Conservation (phyloP, 1,284 basidiomycete species). For the Schizophyllum amplum region DNA sequence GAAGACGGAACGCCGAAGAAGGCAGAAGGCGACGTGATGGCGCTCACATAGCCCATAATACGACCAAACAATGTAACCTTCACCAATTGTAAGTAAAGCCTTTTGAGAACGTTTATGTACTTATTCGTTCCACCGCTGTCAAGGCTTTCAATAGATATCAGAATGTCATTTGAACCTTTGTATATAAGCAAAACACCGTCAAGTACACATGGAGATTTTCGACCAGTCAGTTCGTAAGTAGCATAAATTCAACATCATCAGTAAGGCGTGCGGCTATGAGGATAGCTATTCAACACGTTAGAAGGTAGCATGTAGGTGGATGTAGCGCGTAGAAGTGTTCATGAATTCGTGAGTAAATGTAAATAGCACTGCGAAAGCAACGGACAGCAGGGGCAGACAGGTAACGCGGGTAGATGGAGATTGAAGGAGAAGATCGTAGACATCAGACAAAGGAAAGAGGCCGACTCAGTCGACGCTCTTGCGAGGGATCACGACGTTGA, state of each 20-base stretch:
- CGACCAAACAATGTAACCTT: no score
- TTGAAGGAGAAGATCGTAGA: no score
- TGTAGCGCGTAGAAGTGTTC: neutral
- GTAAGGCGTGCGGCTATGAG: neutral
- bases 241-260: neutral
- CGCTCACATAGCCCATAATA: neutral
- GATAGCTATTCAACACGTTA: no score
- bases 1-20: slow-evolving; percentile 16
- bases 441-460: neutral
- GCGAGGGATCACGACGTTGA: neutral
- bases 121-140: neutral
- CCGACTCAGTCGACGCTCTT: neutral
- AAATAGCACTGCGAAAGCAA: neutral
- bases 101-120: neutral
- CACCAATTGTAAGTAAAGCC: no score
- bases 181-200: neutral
- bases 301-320: neutral
- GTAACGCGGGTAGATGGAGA: neutral
- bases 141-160: neutral
- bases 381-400: neutral
- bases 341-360: neutral
- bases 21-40: neutral
- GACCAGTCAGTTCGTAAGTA: neutral
- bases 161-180: neutral
- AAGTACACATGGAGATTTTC: neutral